Evolutionary conservation across 2,329 filamentous ascomycete genomes (phyloP).

Genomic region (Aspergillus aculeatus): DNA sequence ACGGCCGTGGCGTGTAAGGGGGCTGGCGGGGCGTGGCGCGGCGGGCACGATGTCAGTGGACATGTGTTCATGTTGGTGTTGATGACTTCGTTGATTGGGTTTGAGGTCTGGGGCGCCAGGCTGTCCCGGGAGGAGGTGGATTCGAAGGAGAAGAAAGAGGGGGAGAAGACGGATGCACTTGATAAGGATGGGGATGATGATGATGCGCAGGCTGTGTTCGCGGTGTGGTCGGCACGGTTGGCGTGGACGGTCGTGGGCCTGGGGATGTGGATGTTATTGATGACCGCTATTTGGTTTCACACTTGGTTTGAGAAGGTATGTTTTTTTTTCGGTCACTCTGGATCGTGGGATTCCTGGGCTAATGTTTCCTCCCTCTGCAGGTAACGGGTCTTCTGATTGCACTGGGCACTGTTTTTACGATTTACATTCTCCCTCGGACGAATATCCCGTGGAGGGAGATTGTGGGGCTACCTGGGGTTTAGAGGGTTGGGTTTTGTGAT

Average conservation of each 20-base stretch:
- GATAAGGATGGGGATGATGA: slow-evolving; percentile 27
- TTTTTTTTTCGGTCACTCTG: slow-evolving; percentile 23
- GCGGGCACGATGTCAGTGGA: slow-evolving; percentile 94
- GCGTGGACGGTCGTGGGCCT: slow-evolving; percentile 62
- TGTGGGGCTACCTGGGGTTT: slow-evolving; percentile 46
- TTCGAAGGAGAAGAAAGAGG: background rate
- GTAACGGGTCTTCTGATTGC: slow-evolving; percentile 52
- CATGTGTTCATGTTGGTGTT: slow-evolving; percentile 92
- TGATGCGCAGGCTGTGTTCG: slow-evolving; percentile 47
- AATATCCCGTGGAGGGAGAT: slow-evolving; percentile 45
- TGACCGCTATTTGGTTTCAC: slow-evolving; percentile 98
- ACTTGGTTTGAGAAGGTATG: slow-evolving; percentile 95
- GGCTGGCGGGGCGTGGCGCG: slow-evolving; percentile 78
- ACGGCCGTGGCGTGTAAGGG: slow-evolving; percentile 80
- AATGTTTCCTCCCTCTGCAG: slow-evolving; percentile 27
- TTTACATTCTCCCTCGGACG: slow-evolving; percentile 53
- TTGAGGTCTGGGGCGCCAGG: slow-evolving; percentile 68
- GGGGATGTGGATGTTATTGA: slow-evolving; percentile 93
- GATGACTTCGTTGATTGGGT: slow-evolving; percentile 74
- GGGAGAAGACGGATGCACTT: slow-evolving; percentile 25
- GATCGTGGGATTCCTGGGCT: slow-evolving; percentile 9
- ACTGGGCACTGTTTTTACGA: slow-evolving; percentile 48
- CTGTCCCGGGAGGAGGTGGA: slow-evolving; percentile 30
- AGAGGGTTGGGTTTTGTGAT: slow-evolving; percentile 9
- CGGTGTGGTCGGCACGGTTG: slow-evolving; percentile 55